Evolutionary conservation across 2,329 filamentous ascomycete genomes (phyloP), one percentile per base, ranked within the genome.

Genomic region (Lachnellula occidentalis): DNA sequence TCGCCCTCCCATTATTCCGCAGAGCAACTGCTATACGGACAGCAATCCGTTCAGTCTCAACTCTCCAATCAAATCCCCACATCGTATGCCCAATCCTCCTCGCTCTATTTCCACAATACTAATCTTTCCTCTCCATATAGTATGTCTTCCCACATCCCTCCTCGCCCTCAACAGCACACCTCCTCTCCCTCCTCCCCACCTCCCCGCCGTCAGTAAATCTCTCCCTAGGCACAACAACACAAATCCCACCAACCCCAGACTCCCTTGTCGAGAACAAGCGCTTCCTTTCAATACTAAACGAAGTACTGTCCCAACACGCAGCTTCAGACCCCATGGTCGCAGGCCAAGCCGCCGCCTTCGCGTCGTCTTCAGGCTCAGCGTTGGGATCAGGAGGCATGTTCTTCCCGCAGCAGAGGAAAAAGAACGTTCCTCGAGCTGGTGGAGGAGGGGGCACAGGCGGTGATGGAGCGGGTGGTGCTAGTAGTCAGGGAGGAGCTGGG

Each of bases 121-220:
- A 7, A 21, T 21, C 37, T 22, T 27, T 54, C 49, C 57, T 39
- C 51, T 19, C 37, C 9, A 19, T 17, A 41, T 48, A 86, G 83
- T 83, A 83, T 76, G 76, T 80, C 52, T 81, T 83, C 62, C 76
- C 77, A 24, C 72, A 78, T 56, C 71, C 75, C 1, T 63, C 72
- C 7, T 66, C 73, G 1, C 72, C 76, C 1, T 71, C 73, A 39
- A 55, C n/a, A 15, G 71, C 71, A 1, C 75, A 84, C 65, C 71
- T 83, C 34, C 76, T 88, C 31, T 80, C 80, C 42, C 80, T 82
- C 59, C 80, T 87, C 55, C 75, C 81, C 37, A 79, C 77, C 39
- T 69, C 74, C 14, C 82, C 83, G 2, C 83, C 83, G 0, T 78
- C 72, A 4, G 66, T 72, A 5, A 67, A 68, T 27, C 71, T 87